Base-by-base conservation (phyloP, 495 filamentous ascomycete genomes). In the Penicillium herquei region DNA sequence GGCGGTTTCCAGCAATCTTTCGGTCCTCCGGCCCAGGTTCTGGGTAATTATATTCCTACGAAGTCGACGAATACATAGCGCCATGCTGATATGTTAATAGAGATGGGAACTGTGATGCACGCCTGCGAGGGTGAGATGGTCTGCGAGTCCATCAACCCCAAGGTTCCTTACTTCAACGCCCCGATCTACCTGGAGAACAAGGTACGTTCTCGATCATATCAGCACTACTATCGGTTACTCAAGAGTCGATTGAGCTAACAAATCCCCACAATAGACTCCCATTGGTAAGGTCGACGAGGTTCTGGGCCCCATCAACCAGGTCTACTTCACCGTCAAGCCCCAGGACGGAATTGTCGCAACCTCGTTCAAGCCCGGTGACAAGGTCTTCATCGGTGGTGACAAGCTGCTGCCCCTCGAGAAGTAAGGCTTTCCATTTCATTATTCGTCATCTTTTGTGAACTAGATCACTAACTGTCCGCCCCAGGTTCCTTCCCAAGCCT, bases 181-280 rank as follows among this genome's bases (percentile, higher is more conserved):
- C 91, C 90, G 49, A 96, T 98, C 66, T 98, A 92, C 79, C 86
- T 98, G 49, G 92, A 98, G 81, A 98, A 98, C 80, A 98, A 97
- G 84, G 89, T 89, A 66, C 52, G 68, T 61, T 17, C 39, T 16
- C 32, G 43, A 31, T 14, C 34, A 13, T 44, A 35, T 13, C 33
- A 33, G 6, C 33, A n/a, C 16, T 42, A 16, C 32, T 37, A 49
- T 21, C 9, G 8, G 1, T 35, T n/a, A 30, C 10, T 31, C 5
- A 7, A 44, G n/a, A 52, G 33, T 47, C 33, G 5, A 55, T 41
- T n/a, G 41, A 61, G 41, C 66, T 73, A 65, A 65, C 50, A 30
- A 42, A 6, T 37, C 40, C 37, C 18, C 10, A 45, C 9, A 26
- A 49, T 61, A 84, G 81, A 83, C 80, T 47, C 73, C 79, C 47